Percentiles rank a stretch among this genome's conserved stretches.
Conservation (phyloP, 345 rosid genomes). For the Heritiera littoralis region DNA sequence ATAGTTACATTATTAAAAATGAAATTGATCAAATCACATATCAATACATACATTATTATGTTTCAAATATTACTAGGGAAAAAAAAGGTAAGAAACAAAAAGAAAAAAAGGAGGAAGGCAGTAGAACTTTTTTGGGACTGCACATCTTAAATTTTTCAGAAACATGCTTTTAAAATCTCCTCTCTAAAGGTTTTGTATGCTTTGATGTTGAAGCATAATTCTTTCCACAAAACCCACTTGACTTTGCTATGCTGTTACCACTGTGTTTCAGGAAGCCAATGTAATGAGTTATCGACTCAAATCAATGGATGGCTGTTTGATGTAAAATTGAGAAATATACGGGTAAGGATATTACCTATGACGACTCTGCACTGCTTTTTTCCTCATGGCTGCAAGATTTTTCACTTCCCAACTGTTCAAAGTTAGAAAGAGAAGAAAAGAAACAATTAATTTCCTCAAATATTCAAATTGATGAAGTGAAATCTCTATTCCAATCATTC, state of each 20-base stretch:
- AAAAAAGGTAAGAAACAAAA: not conserved
- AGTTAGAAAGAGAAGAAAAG: constrained; percentile 7
- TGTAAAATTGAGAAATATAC: not conserved
- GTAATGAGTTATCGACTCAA: not conserved
- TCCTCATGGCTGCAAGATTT: constrained; percentile 69
- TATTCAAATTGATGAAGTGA: not conserved
- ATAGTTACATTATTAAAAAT: not conserved
- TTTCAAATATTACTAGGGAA: not conserved
- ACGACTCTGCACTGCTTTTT: constrained; percentile 57
- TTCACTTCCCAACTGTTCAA: constrained; percentile 73
- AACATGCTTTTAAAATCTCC: constrained; percentile 20
- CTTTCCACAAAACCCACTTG: constrained; percentile 22
- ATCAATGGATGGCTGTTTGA: not conserved
- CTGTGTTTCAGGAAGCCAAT: constrained; percentile 28
- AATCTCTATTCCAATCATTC: not conserved
- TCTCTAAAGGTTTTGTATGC: constrained; percentile 21
- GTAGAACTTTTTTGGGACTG: not conserved
- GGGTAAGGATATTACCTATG: constrained; percentile 45
- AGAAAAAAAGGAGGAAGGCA: not conserved
- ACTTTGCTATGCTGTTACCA: constrained; percentile 24
- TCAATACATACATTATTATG: not conserved
- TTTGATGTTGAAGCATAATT: constrained; percentile 44
- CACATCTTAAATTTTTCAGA: not conserved
- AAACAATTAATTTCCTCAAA: constrained; percentile 11
- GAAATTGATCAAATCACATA: not conserved